phyloP scores from a whole-genome alignment of 441 rosid genomes.

The Isatis lusitanica region DNA sequence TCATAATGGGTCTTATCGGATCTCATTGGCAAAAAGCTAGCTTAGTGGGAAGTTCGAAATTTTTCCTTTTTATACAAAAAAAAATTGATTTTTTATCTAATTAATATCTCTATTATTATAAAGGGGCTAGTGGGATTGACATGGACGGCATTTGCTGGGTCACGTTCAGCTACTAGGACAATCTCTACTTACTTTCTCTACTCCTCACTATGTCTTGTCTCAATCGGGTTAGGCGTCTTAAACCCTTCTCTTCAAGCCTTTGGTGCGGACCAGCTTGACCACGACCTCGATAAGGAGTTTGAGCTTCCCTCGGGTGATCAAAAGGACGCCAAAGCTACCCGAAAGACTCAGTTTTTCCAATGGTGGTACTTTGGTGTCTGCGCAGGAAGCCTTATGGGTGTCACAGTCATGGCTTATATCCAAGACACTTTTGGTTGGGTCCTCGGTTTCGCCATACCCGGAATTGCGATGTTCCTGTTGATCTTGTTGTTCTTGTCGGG shows the following conservation, averaged over 20 bases:
- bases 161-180: constrained; percentile 50
- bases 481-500: constrained; percentile 58
- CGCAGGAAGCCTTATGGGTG: constrained; percentile 83
- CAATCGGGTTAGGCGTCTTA: constrained; percentile 81
- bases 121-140: constrained; percentile 89
- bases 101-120: background rate
- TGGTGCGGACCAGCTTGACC: constrained; percentile 80
- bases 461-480: constrained; percentile 57
- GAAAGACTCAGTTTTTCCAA: constrained; percentile 68
- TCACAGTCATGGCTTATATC: constrained; percentile 79
- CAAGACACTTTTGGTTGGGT: constrained; percentile 96
- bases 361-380: constrained; percentile 95
- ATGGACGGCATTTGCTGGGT: constrained; percentile 70
- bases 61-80: background rate
- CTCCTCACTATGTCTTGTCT: constrained; percentile 72
- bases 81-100: background rate
- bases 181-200: constrained; percentile 61
- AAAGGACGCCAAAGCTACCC: constrained; percentile 46
- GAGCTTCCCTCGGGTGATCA: constrained; percentile 50
- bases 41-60: constrained; percentile 43
- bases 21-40: constrained; percentile 45
- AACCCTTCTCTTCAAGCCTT: constrained; percentile 93
- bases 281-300: constrained; percentile 39
- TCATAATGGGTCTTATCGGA: constrained; percentile 26
- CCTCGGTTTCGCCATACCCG: constrained; percentile 81